Percentiles rank a stretch among this genome's conserved stretches.
Evolutionary conservation across 441 rosid species (phyloP).

Genomic region (Bocquillonia castaneifolia): DNA sequence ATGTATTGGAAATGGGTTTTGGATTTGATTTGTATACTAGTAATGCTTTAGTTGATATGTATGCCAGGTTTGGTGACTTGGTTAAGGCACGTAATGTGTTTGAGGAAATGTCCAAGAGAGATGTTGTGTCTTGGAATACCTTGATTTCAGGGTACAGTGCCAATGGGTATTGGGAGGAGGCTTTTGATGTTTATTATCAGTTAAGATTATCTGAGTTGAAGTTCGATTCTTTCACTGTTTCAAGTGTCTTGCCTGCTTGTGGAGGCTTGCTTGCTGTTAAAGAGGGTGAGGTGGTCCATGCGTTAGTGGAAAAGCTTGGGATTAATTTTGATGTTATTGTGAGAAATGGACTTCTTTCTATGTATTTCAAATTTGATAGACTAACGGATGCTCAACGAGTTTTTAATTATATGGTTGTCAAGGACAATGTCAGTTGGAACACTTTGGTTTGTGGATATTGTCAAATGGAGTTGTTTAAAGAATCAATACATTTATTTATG

Average conservation of each 20-base stretch:
- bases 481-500: conserved; percentile 39
- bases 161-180: conserved; percentile 44
- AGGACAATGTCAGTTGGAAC: conserved; percentile 55
- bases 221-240: conserved; percentile 50
- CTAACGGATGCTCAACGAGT: conserved; percentile 37
- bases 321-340: conserved; percentile 33
- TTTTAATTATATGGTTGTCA: conserved; percentile 45
- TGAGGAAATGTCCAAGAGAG: conserved; percentile 47
- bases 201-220: conserved; percentile 30
- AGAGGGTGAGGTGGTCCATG: conserved; percentile 45
- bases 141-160: conserved; percentile 56
- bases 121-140: conserved; percentile 58
- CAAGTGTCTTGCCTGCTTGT: conserved; percentile 54
- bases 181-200: conserved; percentile 32
- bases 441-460: conserved; percentile 54
- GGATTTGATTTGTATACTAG: conserved; percentile 50
- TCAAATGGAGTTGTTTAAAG: conserved; percentile 39
- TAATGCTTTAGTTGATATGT: conserved; percentile 60
- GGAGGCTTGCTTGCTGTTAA: conserved; percentile 39
- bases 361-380: conserved; percentile 52
- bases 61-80: conserved; percentile 41
- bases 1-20: conserved; percentile 35
- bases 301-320: conserved; percentile 49
- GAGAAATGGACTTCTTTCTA: conserved; percentile 51
- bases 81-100: conserved; percentile 41